phyloP scores from a whole-genome alignment of 1,284 basidiomycete genomes.

The Melampsora americana region DNA sequence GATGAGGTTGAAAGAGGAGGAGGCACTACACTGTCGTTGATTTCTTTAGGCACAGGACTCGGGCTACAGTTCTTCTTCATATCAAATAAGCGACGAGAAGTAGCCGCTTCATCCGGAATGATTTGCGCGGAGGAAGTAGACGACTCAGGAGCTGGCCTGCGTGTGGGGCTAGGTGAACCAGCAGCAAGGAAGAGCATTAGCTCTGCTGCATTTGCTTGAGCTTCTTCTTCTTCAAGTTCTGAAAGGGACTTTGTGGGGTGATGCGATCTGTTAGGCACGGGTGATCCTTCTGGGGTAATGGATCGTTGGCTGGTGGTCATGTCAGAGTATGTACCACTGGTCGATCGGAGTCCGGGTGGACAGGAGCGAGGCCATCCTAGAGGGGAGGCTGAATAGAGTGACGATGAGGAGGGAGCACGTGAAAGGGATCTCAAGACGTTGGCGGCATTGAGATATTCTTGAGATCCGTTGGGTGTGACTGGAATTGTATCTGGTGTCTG shows the following conservation, averaged over 20 bases:
- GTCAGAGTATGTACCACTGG: conserved; percentile 2
- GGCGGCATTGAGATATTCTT: not conserved
- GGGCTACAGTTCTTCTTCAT: too few relatives aligned
- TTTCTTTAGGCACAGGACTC: too few relatives aligned
- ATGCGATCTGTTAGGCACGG: conserved; percentile 1
- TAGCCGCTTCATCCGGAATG: too few relatives aligned
- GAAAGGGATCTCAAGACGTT: not conserved
- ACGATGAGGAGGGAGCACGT: not conserved
- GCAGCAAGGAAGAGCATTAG: conserved; percentile 41
- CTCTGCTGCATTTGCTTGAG: conserved; percentile 33
- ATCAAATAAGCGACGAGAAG: too few relatives aligned
- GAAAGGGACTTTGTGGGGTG: conserved; percentile 14
- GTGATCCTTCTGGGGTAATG: conserved; percentile 23
- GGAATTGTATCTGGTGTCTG: too few relatives aligned
- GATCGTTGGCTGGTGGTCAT: conserved; percentile 26
- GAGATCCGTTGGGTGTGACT: too few relatives aligned
- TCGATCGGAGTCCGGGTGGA: conserved; percentile 12
- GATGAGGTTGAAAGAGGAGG: too few relatives aligned
- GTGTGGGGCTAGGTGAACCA: conserved; percentile 27
- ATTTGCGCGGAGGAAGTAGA: too few relatives aligned
- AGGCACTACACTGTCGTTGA: too few relatives aligned
- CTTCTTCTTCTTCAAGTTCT: conserved; percentile 27
- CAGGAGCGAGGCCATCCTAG: too few relatives aligned
- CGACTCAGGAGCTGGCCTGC: too few relatives aligned
- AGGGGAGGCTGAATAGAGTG: too few relatives aligned